Conservation (phyloP, 139 green algal genomes). For the Picochlorum sp. region DNA sequence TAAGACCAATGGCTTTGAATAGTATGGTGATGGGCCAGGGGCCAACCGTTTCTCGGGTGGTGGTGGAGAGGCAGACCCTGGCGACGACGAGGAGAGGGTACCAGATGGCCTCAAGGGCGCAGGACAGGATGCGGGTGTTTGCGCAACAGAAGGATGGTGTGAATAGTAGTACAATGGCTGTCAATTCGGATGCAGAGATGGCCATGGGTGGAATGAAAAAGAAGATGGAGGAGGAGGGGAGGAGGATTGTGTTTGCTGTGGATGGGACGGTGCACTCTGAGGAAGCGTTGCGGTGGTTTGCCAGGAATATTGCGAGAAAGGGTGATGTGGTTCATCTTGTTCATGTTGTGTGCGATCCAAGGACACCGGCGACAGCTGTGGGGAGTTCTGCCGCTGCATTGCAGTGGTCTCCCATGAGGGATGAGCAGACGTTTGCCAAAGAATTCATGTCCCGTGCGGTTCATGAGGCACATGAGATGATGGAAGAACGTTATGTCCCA, state of each 20-base stretch:
- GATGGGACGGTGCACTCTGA: slow-evolving; percentile 23
- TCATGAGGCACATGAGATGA: slow-evolving; percentile 20
- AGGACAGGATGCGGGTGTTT: no score
- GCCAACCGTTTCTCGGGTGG: no score
- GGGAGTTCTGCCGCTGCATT: slow-evolving; percentile 12
- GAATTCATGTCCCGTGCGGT: slow-evolving; percentile 24
- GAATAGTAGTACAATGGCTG: neutral
- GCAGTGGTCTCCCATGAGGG: slow-evolving; percentile 17
- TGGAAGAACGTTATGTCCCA: slow-evolving; percentile 22
- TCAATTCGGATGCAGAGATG: neutral
- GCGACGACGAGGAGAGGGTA: no score
- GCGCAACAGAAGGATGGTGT: neutral
- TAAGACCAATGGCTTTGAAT: no score
- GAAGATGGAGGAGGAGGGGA: neutral
- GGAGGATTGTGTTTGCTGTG: slow-evolving; percentile 30
- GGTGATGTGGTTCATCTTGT: slow-evolving; percentile 26
- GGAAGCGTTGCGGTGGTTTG: slow-evolving; percentile 5
- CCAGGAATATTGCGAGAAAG: slow-evolving; percentile 7
- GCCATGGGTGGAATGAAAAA: neutral
- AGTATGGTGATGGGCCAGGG: no score
- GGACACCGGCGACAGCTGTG: slow-evolving; percentile 21
- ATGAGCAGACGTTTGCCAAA: slow-evolving; percentile 1
- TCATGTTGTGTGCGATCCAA: slow-evolving; percentile 20
- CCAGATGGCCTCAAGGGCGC: no score
- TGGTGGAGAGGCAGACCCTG: no score